phyloP scores from a whole-genome alignment of 2,329 filamentous ascomycete species.

The Pseudogymnoascus sp. region DNA sequence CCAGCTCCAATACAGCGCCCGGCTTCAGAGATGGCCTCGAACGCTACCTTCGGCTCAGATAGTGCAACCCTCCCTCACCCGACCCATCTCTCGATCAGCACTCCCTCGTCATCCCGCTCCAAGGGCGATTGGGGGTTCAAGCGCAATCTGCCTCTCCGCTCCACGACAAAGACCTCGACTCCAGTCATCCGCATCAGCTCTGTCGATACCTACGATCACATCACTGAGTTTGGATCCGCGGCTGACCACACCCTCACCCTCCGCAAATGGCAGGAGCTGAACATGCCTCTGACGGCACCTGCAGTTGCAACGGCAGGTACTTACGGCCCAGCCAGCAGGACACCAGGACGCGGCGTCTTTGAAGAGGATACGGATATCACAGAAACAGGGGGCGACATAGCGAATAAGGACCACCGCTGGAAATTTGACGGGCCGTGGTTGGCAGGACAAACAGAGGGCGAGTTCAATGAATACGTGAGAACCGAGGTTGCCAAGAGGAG shows the following conservation, averaged over 20 bases:
- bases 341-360: slow-evolving; percentile 47
- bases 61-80: slow-evolving; percentile 72
- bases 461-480: slow-evolving; percentile 50
- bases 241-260: slow-evolving; percentile 75
- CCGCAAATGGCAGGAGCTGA: slow-evolving; percentile 79
- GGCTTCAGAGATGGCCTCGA: slow-evolving; percentile 41
- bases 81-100: slow-evolving; percentile 76
- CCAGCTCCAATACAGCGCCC: slow-evolving; percentile 67
- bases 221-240: slow-evolving; percentile 83
- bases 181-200: slow-evolving; percentile 70
- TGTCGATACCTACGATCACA: slow-evolving; percentile 77
- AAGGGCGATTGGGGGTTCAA: slow-evolving; percentile 93
- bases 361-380: slow-evolving; percentile 53
- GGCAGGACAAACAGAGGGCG: slow-evolving; percentile 53
- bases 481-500: slow-evolving; percentile 49
- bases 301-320: slow-evolving; percentile 19
- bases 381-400: slow-evolving; percentile 25
- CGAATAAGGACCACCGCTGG: slow-evolving; percentile 46
- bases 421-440: slow-evolving; percentile 63
- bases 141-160: slow-evolving; percentile 69
- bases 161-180: slow-evolving; percentile 64
- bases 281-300: slow-evolving; percentile 60
- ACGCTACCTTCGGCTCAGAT: slow-evolving; percentile 48
- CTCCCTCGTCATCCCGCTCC: slow-evolving; percentile 62
- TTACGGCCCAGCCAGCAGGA: background rate